A percentile compares a stretch with the other conserved stretches of the same genome.
Conservation (phyloP, 1,284 basidiomycete species). For the Trametes polyzona region DNA sequence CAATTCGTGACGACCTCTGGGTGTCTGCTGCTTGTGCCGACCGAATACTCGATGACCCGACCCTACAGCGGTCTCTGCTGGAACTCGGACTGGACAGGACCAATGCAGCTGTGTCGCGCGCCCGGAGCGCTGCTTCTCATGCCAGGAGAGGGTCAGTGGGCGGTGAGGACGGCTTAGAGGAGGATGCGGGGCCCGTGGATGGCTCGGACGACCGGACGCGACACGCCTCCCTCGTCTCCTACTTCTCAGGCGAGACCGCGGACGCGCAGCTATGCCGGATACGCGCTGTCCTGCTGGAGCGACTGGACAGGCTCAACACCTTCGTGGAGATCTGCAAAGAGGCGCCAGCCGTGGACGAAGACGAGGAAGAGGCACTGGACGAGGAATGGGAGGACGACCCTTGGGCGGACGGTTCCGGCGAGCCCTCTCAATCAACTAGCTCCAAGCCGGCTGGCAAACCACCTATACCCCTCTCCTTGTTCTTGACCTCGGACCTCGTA, state of each 20-base stretch:
- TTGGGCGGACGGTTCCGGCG: slow-evolving; percentile 60
- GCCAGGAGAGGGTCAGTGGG: slow-evolving; percentile 18
- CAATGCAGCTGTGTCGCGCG: slow-evolving; percentile 48
- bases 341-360: slow-evolving; percentile 33
- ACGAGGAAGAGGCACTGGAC: slow-evolving; percentile 40
- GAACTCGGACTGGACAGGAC: slow-evolving; percentile 67
- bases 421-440: slow-evolving; percentile 24
- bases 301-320: slow-evolving; percentile 69
- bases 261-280: slow-evolving; percentile 69
- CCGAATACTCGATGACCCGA: slow-evolving; percentile 61
- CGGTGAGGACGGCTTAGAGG: slow-evolving; percentile 33
- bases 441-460: slow-evolving; percentile 34
- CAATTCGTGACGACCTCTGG: slow-evolving; percentile 71
- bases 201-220: slow-evolving; percentile 20
- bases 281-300: slow-evolving; percentile 61
- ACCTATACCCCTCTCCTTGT: slow-evolving; percentile 62
- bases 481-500: slow-evolving; percentile 64
- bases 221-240: slow-evolving; percentile 42
- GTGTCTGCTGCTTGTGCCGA: slow-evolving; percentile 73
- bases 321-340: slow-evolving; percentile 62
- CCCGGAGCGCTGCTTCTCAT: slow-evolving; percentile 40
- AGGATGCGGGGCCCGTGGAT: background rate
- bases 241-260: slow-evolving; percentile 55
- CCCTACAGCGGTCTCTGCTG: slow-evolving; percentile 60
- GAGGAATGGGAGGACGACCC: slow-evolving; percentile 82